phyloP scores from a whole-genome alignment of 345 rosid genomes.

The Populus pruinosa region DNA sequence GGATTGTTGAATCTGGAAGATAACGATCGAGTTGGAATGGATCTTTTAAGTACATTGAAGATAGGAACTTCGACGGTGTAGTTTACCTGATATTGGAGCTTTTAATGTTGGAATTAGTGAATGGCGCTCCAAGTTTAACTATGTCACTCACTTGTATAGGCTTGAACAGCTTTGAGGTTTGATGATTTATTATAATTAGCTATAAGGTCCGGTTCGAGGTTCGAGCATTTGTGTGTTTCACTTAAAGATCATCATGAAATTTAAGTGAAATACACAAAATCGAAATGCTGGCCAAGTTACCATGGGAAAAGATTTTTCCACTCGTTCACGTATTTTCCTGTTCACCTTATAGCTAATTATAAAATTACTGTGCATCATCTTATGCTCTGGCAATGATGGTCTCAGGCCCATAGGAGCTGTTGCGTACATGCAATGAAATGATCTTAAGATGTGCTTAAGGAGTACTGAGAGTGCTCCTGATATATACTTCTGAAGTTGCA shows the following conservation, averaged over 20 bases:
- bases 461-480: conserved; percentile 57
- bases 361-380: background rate
- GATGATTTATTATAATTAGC: background rate
- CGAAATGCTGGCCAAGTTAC: background rate
- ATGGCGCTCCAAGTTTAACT: conserved; percentile 61
- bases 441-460: conserved; percentile 83
- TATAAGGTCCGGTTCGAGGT: too few species aligned
- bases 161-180: conserved; percentile 50
- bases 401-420: conserved; percentile 86
- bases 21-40: conserved; percentile 38
- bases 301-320: background rate
- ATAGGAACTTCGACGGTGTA: conserved; percentile 75
- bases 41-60: conserved; percentile 68
- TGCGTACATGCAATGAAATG: conserved; percentile 60
- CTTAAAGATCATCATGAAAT: background rate
- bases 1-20: conserved; percentile 44
- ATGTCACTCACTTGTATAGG: conserved; percentile 67
- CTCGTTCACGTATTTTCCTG: background rate
- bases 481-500: conserved; percentile 58
- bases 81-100: conserved; percentile 50
- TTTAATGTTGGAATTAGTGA: conserved; percentile 60
- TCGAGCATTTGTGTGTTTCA: too few species aligned
- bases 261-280: background rate
- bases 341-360: background rate
- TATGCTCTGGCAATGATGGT: conserved; percentile 4